Conservation (phyloP, 331 rosid species). For the Dryas integrifolia region DNA sequence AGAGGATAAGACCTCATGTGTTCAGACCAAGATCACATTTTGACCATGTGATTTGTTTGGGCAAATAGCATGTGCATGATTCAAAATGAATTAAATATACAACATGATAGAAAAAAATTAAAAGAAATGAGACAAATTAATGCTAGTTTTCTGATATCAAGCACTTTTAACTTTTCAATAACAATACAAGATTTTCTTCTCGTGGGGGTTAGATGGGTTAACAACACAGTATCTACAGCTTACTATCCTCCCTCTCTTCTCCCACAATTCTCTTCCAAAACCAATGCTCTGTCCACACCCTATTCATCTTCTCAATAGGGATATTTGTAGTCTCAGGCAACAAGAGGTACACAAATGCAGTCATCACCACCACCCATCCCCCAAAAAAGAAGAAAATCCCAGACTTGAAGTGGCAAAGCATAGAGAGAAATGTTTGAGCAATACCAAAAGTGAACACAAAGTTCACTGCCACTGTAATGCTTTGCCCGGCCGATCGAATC, state of each 20-base stretch:
- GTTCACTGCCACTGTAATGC: constrained; percentile 35
- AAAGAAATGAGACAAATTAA: no score
- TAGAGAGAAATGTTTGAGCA: constrained; percentile 41
- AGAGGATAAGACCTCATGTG: no score
- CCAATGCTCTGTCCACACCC: constrained; percentile 41
- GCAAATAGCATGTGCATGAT: no score
- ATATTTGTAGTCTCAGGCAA: constrained; percentile 46
- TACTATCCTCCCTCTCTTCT: neutral
- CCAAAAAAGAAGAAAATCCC: constrained; percentile 50
- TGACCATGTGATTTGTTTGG: no score
- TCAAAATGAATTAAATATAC: no score
- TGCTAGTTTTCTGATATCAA: no score
- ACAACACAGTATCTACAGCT: neutral
- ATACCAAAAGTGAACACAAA: constrained; percentile 39
- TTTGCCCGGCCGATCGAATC: constrained; percentile 45
- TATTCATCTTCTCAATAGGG: constrained; percentile 46
- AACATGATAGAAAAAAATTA: no score
- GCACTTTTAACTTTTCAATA: no score
- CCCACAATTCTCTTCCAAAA: constrained; percentile 38
- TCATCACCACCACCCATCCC: constrained; percentile 42
- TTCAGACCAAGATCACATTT: no score
- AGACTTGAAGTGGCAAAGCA: constrained; percentile 46
- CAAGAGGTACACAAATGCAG: constrained; percentile 35
- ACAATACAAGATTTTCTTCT: no score
- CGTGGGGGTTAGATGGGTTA: no score